phyloP scores from a whole-genome alignment of 2,329 filamentous ascomycete species.

The Phyllosticta citriasiana region DNA sequence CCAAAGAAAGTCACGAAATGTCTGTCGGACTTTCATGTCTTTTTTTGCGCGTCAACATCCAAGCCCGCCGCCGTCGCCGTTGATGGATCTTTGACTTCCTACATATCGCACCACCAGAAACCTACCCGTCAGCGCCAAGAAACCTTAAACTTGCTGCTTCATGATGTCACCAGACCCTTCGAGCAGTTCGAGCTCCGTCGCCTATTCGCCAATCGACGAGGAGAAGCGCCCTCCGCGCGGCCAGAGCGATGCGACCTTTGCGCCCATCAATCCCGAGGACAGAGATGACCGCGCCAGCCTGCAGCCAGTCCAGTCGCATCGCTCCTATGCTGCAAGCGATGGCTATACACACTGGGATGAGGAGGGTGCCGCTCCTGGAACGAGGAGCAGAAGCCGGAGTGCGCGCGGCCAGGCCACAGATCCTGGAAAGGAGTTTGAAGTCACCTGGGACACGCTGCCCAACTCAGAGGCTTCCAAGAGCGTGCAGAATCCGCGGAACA shows the following conservation, averaged over 20 bases:
- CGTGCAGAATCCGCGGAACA: slow-evolving; percentile 57
- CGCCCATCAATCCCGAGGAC: slow-evolving; percentile 5
- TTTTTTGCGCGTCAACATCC: neutral
- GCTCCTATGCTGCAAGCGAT: slow-evolving; percentile 26
- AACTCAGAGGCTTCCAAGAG: slow-evolving; percentile 43
- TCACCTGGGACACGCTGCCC: slow-evolving; percentile 62
- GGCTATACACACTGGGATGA: slow-evolving; percentile 28
- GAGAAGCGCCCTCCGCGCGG: neutral
- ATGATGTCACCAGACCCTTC: neutral
- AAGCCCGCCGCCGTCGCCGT: neutral
- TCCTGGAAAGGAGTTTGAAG: slow-evolving; percentile 48
- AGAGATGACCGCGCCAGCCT: slow-evolving; percentile 1
- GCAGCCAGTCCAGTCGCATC: slow-evolving; percentile 7
- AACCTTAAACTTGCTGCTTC: neutral
- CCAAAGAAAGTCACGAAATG: neutral
- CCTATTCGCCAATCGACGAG: neutral
- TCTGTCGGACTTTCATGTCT: neutral
- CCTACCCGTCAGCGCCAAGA: neutral
- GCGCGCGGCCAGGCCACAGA: slow-evolving; percentile 13
- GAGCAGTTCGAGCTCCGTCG: slow-evolving; percentile 1
- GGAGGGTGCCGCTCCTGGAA: slow-evolving; percentile 19
- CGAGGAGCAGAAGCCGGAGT: slow-evolving; percentile 17
- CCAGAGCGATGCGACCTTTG: slow-evolving; percentile 1
- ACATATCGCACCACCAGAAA: neutral
- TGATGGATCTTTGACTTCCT: neutral